Percentiles rank a stretch among this genome's conserved stretches.
Evolutionary conservation across 345 rosid species (phyloP).

Genomic region (Sapria himalayana): DNA sequence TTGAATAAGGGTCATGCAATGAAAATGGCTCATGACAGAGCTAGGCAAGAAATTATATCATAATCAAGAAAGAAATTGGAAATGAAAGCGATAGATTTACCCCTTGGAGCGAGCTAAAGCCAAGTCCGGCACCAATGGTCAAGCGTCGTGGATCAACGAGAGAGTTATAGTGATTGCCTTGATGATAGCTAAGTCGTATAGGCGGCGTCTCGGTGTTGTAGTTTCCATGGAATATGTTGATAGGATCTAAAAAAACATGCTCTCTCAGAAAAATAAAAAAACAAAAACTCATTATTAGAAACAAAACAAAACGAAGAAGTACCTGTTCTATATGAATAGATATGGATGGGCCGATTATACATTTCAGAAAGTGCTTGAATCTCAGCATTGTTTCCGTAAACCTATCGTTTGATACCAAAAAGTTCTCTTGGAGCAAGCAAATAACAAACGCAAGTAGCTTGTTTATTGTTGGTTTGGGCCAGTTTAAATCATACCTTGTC

Average conservation of each 20-base stretch:
- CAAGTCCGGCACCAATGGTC: constrained; percentile 91
- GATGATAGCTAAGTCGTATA: constrained; percentile 77
- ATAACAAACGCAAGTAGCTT: not conserved
- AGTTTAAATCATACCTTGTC: too few relatives aligned
- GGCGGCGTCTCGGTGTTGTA: constrained; percentile 82
- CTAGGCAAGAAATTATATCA: too few relatives aligned
- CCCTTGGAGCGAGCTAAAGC: constrained; percentile 85
- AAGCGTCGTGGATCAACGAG: constrained; percentile 76
- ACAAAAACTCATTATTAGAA: constrained; percentile 3
- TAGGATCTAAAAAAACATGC: constrained; percentile 36
- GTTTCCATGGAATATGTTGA: constrained; percentile 85
- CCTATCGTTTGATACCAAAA: constrained; percentile 24
- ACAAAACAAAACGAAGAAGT: constrained; percentile 2
- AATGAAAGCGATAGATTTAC: too few relatives aligned
- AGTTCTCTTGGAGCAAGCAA: too few relatives aligned
- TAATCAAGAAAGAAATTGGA: too few relatives aligned
- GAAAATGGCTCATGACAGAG: too few relatives aligned
- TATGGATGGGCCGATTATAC: constrained; percentile 92
- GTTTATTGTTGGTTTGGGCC: not conserved
- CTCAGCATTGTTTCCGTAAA: constrained; percentile 92
- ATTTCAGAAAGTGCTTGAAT: constrained; percentile 92
- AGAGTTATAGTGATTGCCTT: constrained; percentile 93
- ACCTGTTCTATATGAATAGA: constrained; percentile 90
- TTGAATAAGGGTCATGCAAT: too few relatives aligned
- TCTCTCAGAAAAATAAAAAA: not conserved